Base-by-base conservation (phyloP, 805 yeast genomes). In the Metschnikowia sp. region DNA sequence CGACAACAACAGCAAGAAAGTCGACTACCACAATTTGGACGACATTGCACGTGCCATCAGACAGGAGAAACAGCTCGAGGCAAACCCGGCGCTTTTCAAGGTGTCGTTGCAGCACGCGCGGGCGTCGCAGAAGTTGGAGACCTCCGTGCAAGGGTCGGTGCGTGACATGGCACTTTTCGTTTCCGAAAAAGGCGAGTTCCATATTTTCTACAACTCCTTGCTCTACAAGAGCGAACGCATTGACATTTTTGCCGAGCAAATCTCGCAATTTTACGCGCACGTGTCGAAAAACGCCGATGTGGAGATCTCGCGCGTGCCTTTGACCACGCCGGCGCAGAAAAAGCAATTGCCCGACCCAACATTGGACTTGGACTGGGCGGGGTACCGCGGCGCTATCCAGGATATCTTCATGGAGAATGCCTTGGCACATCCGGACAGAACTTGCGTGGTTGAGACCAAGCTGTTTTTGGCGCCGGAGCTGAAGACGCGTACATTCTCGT, bases 331-430 rank as follows among this genome's bases (percentile, higher is more conserved):
- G n/a, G 65, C 83, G 1, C 96, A 90, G 58, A 61, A 58, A 39
- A 53, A 65, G 0, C 68, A 74, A 2, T 73, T 95, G 47, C 99
- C 99, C 7, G 91, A 91, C 63, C 98, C 99, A 38, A 87, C 89
- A 8, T 65, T 72, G 9, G 86, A 90, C 58, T 75, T 94, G 54
- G 96, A 90, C 68, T 94, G 97, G 97, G 75, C 83, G 36, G 86
- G 86, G 29, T 94, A 81, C 68, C 78, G 95, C 55, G 99, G 99
- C 39, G 91, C 98, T 12, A 95, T 94, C 58, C 99, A 94, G 62
- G 99, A 94, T 60, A 91, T 94, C 38, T 94, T 94, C 68, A 84
- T 86, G 67, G 82, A 77, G 48, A 95, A 94, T 63, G 97, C 99
- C 11, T 82, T 76, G 39, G 77, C 77, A 56, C 83, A 80, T 64